These are phyloP conservation scores for Heliamphora exappendiculata DNA, from an alignment of 148 eudicot genomes.

Conservation along the genomic window DNA sequence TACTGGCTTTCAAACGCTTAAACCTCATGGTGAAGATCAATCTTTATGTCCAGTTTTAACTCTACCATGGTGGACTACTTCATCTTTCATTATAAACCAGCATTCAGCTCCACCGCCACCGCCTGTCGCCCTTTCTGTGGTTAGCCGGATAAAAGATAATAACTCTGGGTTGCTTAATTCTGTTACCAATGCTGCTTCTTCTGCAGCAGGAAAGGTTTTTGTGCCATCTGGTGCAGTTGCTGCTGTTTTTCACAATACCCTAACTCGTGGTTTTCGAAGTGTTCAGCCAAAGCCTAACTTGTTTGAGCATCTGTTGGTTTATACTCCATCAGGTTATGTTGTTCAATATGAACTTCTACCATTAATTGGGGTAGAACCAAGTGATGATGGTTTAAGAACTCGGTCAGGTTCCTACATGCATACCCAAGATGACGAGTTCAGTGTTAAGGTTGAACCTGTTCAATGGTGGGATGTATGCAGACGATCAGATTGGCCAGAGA, in stretches of 20 bases:
- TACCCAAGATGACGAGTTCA: slow-evolving; percentile 25
- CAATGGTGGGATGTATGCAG: slow-evolving; percentile 35
- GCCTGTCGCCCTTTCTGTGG: slow-evolving; percentile 38
- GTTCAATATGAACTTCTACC: slow-evolving; percentile 40
- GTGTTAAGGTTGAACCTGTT: slow-evolving; percentile 23
- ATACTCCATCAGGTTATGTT: slow-evolving; percentile 39
- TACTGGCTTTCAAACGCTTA: slow-evolving; percentile 23
- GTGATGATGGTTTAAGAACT: slow-evolving; percentile 19
- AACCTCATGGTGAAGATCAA: slow-evolving; percentile 21
- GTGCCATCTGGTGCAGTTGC: slow-evolving; percentile 39
- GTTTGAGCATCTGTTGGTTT: slow-evolving; percentile 37
- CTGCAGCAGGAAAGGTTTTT: slow-evolving; percentile 32
- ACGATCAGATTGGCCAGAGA: slow-evolving; percentile 26
- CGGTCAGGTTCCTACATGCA: slow-evolving; percentile 14
- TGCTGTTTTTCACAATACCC: slow-evolving; percentile 37
- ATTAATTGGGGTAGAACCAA: slow-evolving; percentile 14
- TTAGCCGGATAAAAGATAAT: slow-evolving; percentile 30
- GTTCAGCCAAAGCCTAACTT: slow-evolving; percentile 14
- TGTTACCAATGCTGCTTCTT: slow-evolving; percentile 34
- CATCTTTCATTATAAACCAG: slow-evolving; percentile 23
- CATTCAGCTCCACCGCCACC: slow-evolving; percentile 27
- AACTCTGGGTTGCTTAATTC: slow-evolving; percentile 33
- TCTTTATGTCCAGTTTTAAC: slow-evolving; percentile 20
- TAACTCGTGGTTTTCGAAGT: slow-evolving; percentile 6
- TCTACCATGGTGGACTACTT: slow-evolving; percentile 36